Conservation (phyloP, 1,139 yeast genomes). For the Hansenula sp. region DNA sequence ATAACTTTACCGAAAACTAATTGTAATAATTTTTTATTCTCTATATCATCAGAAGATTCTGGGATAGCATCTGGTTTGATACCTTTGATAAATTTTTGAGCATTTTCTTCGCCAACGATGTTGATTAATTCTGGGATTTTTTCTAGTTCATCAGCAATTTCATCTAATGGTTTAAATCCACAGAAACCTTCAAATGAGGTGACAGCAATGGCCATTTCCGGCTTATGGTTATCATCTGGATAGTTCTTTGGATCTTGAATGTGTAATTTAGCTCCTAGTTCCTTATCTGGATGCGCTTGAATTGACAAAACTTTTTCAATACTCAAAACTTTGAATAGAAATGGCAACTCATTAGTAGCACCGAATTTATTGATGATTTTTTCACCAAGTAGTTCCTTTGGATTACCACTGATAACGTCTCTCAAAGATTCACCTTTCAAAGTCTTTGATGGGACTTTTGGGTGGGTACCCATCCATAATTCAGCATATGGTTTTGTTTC, state of each 20-base stretch:
- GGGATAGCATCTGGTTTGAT: slow-evolving; percentile 39
- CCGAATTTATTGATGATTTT: slow-evolving; percentile 65
- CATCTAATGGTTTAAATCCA: slow-evolving; percentile 89
- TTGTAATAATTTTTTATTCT: slow-evolving; percentile 66
- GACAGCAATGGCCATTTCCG: slow-evolving; percentile 98
- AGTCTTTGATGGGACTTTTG: slow-evolving; percentile 79
- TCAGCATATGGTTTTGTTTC: slow-evolving; percentile 82
- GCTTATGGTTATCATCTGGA: slow-evolving; percentile 98
- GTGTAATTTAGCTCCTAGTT: slow-evolving; percentile 72
- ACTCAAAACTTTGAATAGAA: slow-evolving; percentile 87
- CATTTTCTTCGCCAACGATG: slow-evolving; percentile 62
- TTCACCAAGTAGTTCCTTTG: slow-evolving; percentile 55
- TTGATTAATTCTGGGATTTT: slow-evolving; percentile 72
- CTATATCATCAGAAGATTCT: slow-evolving; percentile 40
- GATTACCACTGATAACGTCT: slow-evolving; percentile 57
- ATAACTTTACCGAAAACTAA: slow-evolving; percentile 75
- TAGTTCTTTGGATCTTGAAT: slow-evolving; percentile 85
- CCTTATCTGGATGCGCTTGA: slow-evolving; percentile 97
- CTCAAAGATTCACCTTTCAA: slow-evolving; percentile 56
- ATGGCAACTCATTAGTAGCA: slow-evolving; percentile 72
- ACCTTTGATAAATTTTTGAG: slow-evolving; percentile 48
- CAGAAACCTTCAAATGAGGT: slow-evolving; percentile 97
- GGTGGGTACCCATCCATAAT: slow-evolving; percentile 99
- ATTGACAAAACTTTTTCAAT: slow-evolving; percentile 90
- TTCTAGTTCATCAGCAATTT: slow-evolving; percentile 63